Conservation (phyloP, 768 basidiomycete genomes). For the Calocybe cyanea region DNA sequence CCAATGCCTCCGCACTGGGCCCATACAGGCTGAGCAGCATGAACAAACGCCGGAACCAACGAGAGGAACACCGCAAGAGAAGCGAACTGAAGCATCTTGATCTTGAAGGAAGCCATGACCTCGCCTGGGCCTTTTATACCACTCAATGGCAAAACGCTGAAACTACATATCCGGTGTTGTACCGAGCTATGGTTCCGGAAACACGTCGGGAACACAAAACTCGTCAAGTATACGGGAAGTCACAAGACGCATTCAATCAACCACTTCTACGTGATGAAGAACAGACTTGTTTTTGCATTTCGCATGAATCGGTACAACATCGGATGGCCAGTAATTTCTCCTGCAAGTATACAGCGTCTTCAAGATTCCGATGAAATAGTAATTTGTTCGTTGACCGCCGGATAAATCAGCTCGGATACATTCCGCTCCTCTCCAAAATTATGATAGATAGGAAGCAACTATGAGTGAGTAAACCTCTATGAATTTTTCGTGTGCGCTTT, state of each 20-base stretch:
- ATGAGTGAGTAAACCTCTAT: no score
- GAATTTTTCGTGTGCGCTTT: no score
- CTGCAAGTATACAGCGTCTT: no score
- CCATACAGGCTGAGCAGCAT: slow-evolving; percentile 39
- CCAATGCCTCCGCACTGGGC: slow-evolving; percentile 53
- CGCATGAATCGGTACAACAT: slow-evolving; percentile 20
- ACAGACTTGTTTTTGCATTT: slow-evolving; percentile 6
- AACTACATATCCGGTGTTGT: slow-evolving; percentile 33
- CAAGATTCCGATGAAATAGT: no score
- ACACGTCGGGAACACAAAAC: slow-evolving; percentile 20
- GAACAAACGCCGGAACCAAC: slow-evolving; percentile 40
- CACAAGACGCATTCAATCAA: slow-evolving; percentile 27
- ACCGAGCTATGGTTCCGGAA: slow-evolving; percentile 26
- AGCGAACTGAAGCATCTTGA: slow-evolving; percentile 44
- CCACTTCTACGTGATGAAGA: slow-evolving; percentile 13
- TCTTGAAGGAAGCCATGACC: slow-evolving; percentile 8
- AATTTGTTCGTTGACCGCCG: not conserved
- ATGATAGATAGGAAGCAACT: not conserved
- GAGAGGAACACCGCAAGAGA: slow-evolving; percentile 38
- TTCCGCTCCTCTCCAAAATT: not conserved
- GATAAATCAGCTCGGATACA: slow-evolving; percentile 1
- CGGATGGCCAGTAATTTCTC: slow-evolving; percentile 7
- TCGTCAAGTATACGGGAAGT: slow-evolving; percentile 11
- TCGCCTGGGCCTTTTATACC: slow-evolving; percentile 12
- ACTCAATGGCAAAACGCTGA: slow-evolving; percentile 1